Evolutionary conservation across 2,329 filamentous ascomycete species (phyloP).

Genomic region (Zasmidium citrigriseum): DNA sequence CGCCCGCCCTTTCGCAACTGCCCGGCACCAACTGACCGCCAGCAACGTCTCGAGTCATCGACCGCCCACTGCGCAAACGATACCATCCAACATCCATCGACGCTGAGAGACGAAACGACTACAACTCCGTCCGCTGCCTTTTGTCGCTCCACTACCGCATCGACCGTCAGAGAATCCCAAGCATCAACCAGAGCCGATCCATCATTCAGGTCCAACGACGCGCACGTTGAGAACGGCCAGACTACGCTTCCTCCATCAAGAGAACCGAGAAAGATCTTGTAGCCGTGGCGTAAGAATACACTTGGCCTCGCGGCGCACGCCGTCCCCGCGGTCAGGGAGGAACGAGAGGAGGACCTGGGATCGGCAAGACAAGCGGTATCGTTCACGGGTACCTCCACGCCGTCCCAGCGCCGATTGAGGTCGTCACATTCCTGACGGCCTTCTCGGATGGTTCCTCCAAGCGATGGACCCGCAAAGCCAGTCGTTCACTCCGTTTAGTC

Average conservation of each 20-base stretch:
- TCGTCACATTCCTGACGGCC: slow-evolving; percentile 14
- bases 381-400: not conserved
- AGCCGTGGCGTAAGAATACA: slow-evolving; percentile 17
- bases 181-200: too few relatives aligned
- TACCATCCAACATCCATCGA: not conserved
- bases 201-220: not conserved
- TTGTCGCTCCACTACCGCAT: too few relatives aligned
- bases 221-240: not conserved
- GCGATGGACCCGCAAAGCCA: slow-evolving; percentile 64
- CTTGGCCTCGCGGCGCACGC: slow-evolving; percentile 17
- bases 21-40: not conserved
- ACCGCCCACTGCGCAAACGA: not conserved
- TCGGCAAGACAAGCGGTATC: not conserved
- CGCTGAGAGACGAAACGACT: not conserved
- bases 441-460: slow-evolving; percentile 24
- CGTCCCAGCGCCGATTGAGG: slow-evolving; percentile 8
- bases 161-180: too few relatives aligned
- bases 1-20: not conserved
- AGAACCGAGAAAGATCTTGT: slow-evolving; percentile 2
- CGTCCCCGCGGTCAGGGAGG: slow-evolving; percentile 14
- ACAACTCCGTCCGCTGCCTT: not conserved
- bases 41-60: not conserved
- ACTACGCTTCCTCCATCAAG: not conserved
- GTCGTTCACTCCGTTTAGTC: slow-evolving; percentile 57
- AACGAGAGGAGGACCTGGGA: slow-evolving; percentile 11